These are phyloP conservation scores for Gilbertella persicaria DNA, from an alignment of 371 early-diverging fungal genomes.

Conservation along the genomic window DNA sequence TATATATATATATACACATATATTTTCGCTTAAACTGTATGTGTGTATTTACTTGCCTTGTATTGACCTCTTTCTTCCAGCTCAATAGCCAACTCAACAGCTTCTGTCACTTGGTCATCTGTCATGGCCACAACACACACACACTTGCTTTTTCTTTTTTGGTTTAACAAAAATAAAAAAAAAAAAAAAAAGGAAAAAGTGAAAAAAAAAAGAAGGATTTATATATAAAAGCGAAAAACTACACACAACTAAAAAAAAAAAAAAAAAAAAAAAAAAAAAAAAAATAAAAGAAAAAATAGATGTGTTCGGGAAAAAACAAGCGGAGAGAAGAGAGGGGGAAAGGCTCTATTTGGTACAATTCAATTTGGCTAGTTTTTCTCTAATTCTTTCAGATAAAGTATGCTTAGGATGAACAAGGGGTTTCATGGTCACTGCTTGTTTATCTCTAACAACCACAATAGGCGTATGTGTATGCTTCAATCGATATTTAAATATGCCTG, in stretches of 20 bases:
- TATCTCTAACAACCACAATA: conserved; percentile 16
- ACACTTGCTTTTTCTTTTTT: background rate
- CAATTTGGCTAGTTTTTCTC: background rate
- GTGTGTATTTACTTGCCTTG: conserved; percentile 32
- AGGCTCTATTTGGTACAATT: background rate
- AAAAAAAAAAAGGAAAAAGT: conserved; percentile 5
- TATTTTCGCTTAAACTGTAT: too few relatives aligned
- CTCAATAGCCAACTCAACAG: conserved; percentile 32
- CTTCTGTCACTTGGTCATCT: conserved; percentile 29
- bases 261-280: conserved; percentile 3
- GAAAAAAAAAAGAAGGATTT: background rate
- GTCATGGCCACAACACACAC: conserved; percentile 17
- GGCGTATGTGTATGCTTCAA: conserved; percentile 12
- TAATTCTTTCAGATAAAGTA: background rate
- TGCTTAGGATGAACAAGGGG: background rate
- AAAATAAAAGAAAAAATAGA: background rate
- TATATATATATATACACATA: too few relatives aligned
- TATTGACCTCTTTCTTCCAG: conserved; percentile 41
- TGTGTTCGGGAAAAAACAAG: background rate
- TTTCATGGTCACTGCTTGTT: background rate
- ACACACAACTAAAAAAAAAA: too few relatives aligned
- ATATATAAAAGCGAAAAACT: background rate
- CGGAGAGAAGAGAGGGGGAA: too few relatives aligned
- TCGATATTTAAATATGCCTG: conserved; percentile 21
- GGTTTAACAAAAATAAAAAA: background rate